phyloP scores from a whole-genome alignment of 208 protist species.

The Endotrypanum monterogeii region DNA sequence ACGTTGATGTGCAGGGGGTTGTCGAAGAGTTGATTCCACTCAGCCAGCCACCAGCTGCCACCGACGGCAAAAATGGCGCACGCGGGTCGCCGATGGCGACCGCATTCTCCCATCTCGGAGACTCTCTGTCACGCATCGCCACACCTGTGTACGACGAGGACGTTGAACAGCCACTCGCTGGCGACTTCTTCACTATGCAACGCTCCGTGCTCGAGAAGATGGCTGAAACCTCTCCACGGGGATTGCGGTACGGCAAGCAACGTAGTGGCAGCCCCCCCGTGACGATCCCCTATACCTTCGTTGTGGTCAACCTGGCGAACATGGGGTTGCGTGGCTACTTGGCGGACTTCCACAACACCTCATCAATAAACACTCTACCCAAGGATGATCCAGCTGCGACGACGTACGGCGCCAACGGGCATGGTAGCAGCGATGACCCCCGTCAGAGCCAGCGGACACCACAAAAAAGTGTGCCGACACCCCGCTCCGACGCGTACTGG shows the following conservation, averaged over 20 bases:
- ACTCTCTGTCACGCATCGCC: background rate
- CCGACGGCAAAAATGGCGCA: background rate
- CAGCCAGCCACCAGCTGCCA: background rate
- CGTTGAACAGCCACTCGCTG: slow-evolving; percentile 15
- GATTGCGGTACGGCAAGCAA: slow-evolving; percentile 28
- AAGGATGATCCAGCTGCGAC: background rate
- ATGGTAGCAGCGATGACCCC: background rate
- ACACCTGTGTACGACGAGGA: slow-evolving; percentile 5
- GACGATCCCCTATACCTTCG: slow-evolving; percentile 24
- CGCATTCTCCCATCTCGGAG: background rate
- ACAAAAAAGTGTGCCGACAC: background rate
- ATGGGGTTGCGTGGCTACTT: slow-evolving; percentile 29
- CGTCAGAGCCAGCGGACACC: background rate
- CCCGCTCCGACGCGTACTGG: slow-evolving; percentile 33
- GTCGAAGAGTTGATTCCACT: slow-evolving; percentile 13
- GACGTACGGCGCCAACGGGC: background rate
- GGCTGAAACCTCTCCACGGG: slow-evolving; percentile 22
- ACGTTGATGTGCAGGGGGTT: slow-evolving; percentile 22
- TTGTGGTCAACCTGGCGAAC: slow-evolving; percentile 18
- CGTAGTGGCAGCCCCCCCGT: background rate
- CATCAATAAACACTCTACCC: slow-evolving; percentile 7
- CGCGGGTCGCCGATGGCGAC: background rate
- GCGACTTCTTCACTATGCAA: slow-evolving; percentile 27
- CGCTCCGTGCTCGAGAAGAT: slow-evolving; percentile 17
- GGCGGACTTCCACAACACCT: slow-evolving; percentile 26